Evolutionary conservation across 2,329 filamentous ascomycete species (phyloP), one percentile per base, ranked within the genome.

Genomic region (Xylaria digitata): DNA sequence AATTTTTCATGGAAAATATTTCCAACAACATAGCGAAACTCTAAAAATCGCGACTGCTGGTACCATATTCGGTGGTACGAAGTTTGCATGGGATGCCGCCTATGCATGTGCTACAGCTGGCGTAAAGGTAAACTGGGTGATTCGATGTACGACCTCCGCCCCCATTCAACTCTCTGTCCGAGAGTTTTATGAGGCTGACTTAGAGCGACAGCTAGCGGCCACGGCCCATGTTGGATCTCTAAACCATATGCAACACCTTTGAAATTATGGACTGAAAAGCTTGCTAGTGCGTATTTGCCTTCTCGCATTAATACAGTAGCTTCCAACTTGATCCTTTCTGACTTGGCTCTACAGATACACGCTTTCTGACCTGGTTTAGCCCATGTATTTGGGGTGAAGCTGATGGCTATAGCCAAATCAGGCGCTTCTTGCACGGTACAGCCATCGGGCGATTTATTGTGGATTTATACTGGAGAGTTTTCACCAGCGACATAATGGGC

Each of bases 331-430:
- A 26, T 40, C 37, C 13, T 11, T 40, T 40, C 9, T 40, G 13
- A 40, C 37, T 15, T 15, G 4, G 4, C 37, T 3, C 21, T 8
- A n/a, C 59, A 82, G 81, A 84, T 37, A 90, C 87, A 0, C 87
- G 92, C 0, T 83, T 91, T 69, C 79, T 94, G 60, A 91, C 88
- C 1, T 93, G 90, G 88, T 88, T 94, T 77, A 89, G 87, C 58
- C 92, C 92, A 0, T 94, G 91, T 74, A 84, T 91, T 15, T 94
- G 90, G 89, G 90, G 89, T 4, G 81, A 83, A 1, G 85, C 83
- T 1, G 89, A 89, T 73, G 90, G 89, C 0, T 90, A 85, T 70
- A 80, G 83, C 13, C 79, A 79, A 11, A 80, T 87, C 1, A 83
- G 87, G 3, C 74, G 77, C 9, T 87, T 90, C 66, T 80, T 89